These are phyloP conservation scores for Wallacemonas sp. DNA, from an alignment of 208 protist genomes.

Conservation along the genomic window DNA sequence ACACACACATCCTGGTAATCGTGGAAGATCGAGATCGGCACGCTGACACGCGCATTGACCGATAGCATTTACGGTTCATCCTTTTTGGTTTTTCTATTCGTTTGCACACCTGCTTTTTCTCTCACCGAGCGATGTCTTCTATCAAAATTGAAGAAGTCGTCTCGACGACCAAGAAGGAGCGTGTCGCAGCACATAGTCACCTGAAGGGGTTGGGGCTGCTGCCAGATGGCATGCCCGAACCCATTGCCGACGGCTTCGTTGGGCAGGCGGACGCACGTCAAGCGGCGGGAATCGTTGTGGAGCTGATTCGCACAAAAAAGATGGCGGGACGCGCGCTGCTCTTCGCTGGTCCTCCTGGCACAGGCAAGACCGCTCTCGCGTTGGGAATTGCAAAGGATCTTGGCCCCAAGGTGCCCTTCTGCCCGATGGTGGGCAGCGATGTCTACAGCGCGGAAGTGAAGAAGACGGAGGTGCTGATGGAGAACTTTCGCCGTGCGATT, in stretches of 20 bases:
- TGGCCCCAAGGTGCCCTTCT: constrained; percentile 99
- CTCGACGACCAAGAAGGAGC: constrained; percentile 95
- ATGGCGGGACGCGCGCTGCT: constrained; percentile 99
- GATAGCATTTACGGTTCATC: not conserved
- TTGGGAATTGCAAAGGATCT: constrained; percentile 98
- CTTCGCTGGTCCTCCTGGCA: constrained; percentile 99
- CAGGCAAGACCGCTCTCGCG: constrained; percentile 98
- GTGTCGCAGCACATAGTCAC: constrained; percentile 98
- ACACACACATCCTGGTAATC: too few species aligned
- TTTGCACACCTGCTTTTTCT: not conserved
- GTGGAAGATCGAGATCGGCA: too few species aligned
- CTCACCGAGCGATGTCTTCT: constrained; percentile 54
- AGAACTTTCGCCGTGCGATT: constrained; percentile 99
- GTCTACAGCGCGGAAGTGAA: constrained; percentile 99
- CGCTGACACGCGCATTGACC: too few species aligned
- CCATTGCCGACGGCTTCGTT: constrained; percentile 94
- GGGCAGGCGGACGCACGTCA: constrained; percentile 98
- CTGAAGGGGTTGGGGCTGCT: constrained; percentile 98
- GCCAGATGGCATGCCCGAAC: constrained; percentile 87
- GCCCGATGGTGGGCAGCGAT: constrained; percentile 98
- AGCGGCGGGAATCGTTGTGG: constrained; percentile 97
- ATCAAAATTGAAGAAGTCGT: constrained; percentile 97
- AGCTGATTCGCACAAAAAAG: constrained; percentile 99
- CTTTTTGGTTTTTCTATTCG: not conserved
- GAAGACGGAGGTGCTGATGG: constrained; percentile 99